Evolutionary conservation across 306 rosid species (phyloP), one percentile per base, ranked within the genome.

Genomic region (Prunus kanzakura): DNA sequence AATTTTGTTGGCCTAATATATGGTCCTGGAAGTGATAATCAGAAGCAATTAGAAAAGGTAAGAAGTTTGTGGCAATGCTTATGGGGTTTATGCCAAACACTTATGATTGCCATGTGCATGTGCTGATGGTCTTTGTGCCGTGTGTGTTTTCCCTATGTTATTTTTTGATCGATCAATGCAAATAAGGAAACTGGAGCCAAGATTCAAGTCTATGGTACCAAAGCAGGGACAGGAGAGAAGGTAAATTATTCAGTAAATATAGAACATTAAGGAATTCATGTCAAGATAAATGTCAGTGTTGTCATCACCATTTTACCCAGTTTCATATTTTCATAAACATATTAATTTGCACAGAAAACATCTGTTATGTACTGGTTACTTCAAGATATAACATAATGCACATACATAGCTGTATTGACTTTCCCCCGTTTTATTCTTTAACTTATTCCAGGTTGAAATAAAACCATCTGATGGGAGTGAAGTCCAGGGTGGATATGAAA

Each of bases 171-270:
- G 51, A 65, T 69, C 19, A 49, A 70, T 77, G 74, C 49, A 27
- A 79, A 43, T 80, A 80, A 95, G 99, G 99, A 95, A 87, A 95
- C 97, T 81, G 97, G 96, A 77, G 91, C 92, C 55, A 90, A 86
- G 77, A 89, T 95, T 76, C 85, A 83, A 88, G 73, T 95, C 68
- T 88, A 89, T 71, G 97, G 93, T 72, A 80, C 82, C 77, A 92
- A 83, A 83, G 82, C 84, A 76, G 93, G 82, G 79, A 85, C 88
- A 13, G 88, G 88, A 79, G 87, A 84, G 78, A 90, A 90, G 93
- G 97, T 92, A 78, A 13, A 79, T 69, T 69, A 12, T 63, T 77
- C 57, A 10, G 10, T 45, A 30, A 52, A 27, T 12, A n/a, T 61
- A 47, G 69, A n/a, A 60, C 41, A 15, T 16, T 56, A 64, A 45